Conservation (phyloP, 2,329 filamentous ascomycete species). For the Aureobasidium subglaciale region DNA sequence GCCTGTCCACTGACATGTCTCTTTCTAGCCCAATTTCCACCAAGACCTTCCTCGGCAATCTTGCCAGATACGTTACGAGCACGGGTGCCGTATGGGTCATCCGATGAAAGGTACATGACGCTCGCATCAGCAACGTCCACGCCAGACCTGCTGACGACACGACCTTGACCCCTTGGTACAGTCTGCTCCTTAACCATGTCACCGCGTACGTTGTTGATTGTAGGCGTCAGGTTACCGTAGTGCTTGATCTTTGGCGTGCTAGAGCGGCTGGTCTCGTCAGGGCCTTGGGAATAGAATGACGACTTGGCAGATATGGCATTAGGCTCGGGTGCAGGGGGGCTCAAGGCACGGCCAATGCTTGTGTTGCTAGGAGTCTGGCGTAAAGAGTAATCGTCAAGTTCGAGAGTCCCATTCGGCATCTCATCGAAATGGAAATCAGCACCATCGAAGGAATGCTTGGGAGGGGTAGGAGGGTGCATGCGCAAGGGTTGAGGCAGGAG, state of each 20-base stretch:
- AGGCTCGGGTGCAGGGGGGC: slow-evolving; percentile 14
- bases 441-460: slow-evolving; percentile 15
- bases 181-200: slow-evolving; percentile 25
- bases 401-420: slow-evolving; percentile 10
- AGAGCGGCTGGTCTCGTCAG: slow-evolving; percentile 15
- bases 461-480: slow-evolving; percentile 42
- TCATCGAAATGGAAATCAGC: slow-evolving; percentile 16
- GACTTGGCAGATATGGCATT: slow-evolving; percentile 24
- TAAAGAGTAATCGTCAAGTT: slow-evolving; percentile 16
- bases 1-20: slow-evolving; percentile 34
- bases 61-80: slow-evolving; percentile 65
- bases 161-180: slow-evolving; percentile 26
- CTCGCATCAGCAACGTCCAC: slow-evolving; percentile 38
- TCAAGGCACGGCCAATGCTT: slow-evolving; percentile 26
- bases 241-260: slow-evolving; percentile 36
- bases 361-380: slow-evolving; percentile 11
- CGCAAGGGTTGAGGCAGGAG: slow-evolving; percentile 36
- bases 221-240: slow-evolving; percentile 42
- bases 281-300: slow-evolving; percentile 29
- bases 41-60: slow-evolving; percentile 62
- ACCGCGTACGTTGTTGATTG: slow-evolving; percentile 38
- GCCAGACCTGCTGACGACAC: slow-evolving; percentile 41
- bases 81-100: slow-evolving; percentile 27
- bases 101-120: slow-evolving; percentile 25
- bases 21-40: slow-evolving; percentile 28